phyloP scores from a whole-genome alignment of 495 filamentous ascomycete species.

The Parathielavia appendiculata region DNA sequence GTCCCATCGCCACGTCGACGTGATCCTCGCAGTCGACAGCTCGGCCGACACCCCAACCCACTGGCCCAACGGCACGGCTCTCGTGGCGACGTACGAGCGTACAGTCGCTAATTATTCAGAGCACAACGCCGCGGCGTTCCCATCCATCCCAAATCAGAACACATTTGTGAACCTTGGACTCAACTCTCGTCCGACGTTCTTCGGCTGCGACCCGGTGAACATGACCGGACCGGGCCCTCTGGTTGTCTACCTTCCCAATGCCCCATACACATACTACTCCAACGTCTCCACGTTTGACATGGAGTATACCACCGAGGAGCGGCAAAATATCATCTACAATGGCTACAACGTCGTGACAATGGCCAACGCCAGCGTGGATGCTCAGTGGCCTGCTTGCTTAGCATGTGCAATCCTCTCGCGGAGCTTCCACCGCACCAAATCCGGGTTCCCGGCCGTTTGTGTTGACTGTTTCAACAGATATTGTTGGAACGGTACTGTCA shows the following conservation, averaged over 20 bases:
- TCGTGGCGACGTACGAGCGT: conserved; percentile 80
- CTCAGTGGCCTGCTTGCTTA: conserved; percentile 70
- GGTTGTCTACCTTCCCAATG: conserved; percentile 86
- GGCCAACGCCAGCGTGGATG: conserved; percentile 70
- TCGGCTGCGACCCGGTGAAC: conserved; percentile 77
- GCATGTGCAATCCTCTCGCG: conserved; percentile 81
- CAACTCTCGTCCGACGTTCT: conserved; percentile 84
- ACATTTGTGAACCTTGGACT: conserved; percentile 84
- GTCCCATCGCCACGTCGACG: conserved; percentile 69
- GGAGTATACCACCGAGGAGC: conserved; percentile 54
- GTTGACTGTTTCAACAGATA: conserved; percentile 68
- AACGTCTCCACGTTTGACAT: conserved; percentile 72
- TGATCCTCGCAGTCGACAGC: conserved; percentile 87
- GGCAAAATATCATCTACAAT: conserved; percentile 75
- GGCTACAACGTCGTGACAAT: conserved; percentile 76
- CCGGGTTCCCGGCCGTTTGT: conserved; percentile 61
- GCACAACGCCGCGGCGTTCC: conserved; percentile 81
- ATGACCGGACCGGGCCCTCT: conserved; percentile 54
- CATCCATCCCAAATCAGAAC: conserved; percentile 72
- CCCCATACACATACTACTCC: conserved; percentile 64
- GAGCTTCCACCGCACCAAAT: conserved; percentile 62
- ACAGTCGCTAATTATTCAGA: conserved; percentile 55
- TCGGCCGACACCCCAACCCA: conserved; percentile 68
- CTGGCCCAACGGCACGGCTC: conserved; percentile 84
- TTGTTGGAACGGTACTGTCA: conserved; percentile 91